Evolutionary conservation across 345 rosid species (phyloP).

Genomic region (Camelina neglecta): DNA sequence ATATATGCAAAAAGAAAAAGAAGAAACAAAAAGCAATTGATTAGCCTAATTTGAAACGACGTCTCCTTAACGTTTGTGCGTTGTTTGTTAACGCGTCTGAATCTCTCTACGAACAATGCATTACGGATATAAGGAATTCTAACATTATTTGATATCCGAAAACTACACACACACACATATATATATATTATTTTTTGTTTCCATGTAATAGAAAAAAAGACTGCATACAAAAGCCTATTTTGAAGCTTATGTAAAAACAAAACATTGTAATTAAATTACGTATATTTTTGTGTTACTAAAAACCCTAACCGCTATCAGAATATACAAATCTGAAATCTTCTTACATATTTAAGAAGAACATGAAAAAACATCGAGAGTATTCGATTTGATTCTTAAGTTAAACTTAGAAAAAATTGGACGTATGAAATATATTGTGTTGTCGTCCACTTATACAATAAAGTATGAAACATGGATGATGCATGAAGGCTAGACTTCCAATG

Average conservation of each 20-base stretch:
- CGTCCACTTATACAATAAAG: constrained; percentile 45
- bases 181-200: neutral
- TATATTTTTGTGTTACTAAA: neutral
- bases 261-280: neutral
- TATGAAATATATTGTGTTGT: constrained; percentile 36
- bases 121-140: neutral
- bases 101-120: constrained; percentile 18
- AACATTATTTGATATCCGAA: neutral
- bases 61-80: constrained; percentile 37
- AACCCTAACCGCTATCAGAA: neutral
- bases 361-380: constrained; percentile 17
- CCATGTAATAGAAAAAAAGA: neutral
- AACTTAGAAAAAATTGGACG: neutral
- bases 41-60: constrained; percentile 36
- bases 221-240: neutral
- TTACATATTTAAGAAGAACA: neutral
- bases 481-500: constrained; percentile 48
- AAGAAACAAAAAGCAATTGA: constrained; percentile 25
- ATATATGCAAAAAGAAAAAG: neutral
- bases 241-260: neutral
- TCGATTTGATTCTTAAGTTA: constrained; percentile 15
- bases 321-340: neutral
- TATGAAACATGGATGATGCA: constrained; percentile 46
- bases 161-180: neutral
- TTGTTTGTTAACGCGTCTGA: constrained; percentile 35